Evolutionary conservation across 306 rosid species (phyloP).

Genomic region (Lathyrus tuberosus): DNA sequence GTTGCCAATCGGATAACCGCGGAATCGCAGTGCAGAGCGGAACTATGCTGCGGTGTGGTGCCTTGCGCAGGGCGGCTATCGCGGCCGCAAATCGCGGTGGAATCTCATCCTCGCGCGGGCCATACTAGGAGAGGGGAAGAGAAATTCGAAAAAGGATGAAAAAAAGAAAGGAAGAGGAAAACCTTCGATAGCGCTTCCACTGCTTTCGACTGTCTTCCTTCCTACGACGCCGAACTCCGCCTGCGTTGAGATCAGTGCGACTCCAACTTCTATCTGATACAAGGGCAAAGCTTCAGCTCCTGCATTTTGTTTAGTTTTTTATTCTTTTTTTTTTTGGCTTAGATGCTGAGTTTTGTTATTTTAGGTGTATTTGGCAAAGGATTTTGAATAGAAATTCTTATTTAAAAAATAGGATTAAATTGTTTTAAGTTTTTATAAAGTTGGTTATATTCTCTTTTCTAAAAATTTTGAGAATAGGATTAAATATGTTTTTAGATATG

Average conservation of each 20-base stretch:
- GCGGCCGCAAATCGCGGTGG: not conserved
- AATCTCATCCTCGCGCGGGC: not conserved
- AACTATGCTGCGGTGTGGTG: not conserved
- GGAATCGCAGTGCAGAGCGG: not conserved
- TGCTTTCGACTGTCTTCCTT: not conserved
- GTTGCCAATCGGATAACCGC: not conserved
- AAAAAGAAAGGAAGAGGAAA: not conserved
- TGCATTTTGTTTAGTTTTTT: not conserved
- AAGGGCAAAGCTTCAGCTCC: not conserved
- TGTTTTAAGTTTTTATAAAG: too few relatives aligned
- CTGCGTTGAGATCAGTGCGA: not conserved
- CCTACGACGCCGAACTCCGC: not conserved
- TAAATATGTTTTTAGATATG: too few relatives aligned
- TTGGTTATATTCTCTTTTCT: too few relatives aligned
- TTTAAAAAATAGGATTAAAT: too few relatives aligned
- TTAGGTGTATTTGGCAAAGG: too few relatives aligned
- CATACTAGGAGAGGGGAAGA: not conserved
- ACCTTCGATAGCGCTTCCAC: not conserved
- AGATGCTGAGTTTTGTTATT: too few relatives aligned
- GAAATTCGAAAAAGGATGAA: not conserved
- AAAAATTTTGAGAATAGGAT: too few relatives aligned
- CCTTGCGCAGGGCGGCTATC: not conserved
- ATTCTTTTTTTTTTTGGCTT: too few relatives aligned
- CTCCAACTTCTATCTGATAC: not conserved
- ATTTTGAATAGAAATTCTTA: too few relatives aligned